Evolutionary conservation across 2,329 filamentous ascomycete species (phyloP).

Genomic region (Ophiosphaerella korrae): DNA sequence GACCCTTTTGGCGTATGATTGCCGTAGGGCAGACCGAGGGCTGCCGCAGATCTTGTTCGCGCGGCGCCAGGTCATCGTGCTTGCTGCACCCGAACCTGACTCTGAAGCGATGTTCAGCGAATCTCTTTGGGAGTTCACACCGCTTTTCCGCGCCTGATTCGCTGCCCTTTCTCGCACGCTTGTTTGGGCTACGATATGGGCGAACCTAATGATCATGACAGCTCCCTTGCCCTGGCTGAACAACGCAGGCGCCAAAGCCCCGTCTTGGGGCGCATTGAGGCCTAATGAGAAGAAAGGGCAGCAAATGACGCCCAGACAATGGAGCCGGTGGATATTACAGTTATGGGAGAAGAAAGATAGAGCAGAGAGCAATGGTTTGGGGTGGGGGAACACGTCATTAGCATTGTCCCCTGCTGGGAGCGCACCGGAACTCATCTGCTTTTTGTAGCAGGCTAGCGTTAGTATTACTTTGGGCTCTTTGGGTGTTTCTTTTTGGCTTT

Average conservation of each 20-base stretch:
- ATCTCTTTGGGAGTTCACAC: slow-evolving; percentile 49
- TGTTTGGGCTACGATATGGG: slow-evolving; percentile 15
- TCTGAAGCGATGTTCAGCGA: slow-evolving; percentile 32
- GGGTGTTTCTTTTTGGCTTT: slow-evolving; percentile 34
- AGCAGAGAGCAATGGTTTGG: slow-evolving; percentile 29
- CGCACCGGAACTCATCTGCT: slow-evolving; percentile 21
- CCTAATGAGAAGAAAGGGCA: slow-evolving; percentile 32
- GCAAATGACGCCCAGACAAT: slow-evolving; percentile 31
- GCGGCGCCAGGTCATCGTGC: slow-evolving; percentile 47
- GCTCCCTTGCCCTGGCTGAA: slow-evolving; percentile 25
- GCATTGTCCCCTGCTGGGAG: slow-evolving; percentile 19
- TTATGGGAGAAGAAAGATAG: slow-evolving; percentile 27
- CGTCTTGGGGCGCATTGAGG: slow-evolving; percentile 36
- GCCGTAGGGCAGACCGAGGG: slow-evolving; percentile 42
- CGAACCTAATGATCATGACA: slow-evolving; percentile 28
- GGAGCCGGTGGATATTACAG: slow-evolving; percentile 30
- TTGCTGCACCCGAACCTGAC: slow-evolving; percentile 37
- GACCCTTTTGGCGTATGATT: slow-evolving; percentile 42
- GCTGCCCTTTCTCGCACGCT: slow-evolving; percentile 34
- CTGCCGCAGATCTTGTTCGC: slow-evolving; percentile 49
- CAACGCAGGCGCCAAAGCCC: slow-evolving; percentile 34
- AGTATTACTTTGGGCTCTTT: slow-evolving; percentile 26
- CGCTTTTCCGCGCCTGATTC: slow-evolving; percentile 38
- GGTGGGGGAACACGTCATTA: slow-evolving; percentile 42
- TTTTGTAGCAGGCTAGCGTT: slow-evolving; percentile 39